phyloP scores from a whole-genome alignment of 2,329 filamentous ascomycete species.

The Fonsecaea multimorphosa region DNA sequence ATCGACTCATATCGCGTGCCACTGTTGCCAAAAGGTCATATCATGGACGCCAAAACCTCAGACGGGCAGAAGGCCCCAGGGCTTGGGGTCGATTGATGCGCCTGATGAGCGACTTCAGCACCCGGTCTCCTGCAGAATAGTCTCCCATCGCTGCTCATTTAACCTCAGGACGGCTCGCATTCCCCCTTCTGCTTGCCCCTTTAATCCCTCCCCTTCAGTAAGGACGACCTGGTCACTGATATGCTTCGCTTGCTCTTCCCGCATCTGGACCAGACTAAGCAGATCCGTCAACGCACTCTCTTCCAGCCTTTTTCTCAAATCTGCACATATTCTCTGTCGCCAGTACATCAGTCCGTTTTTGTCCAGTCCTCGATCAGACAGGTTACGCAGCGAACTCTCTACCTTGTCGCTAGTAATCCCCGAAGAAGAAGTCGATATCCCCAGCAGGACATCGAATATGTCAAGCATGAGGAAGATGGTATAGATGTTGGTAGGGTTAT shows the following conservation, averaged over 20 bases:
- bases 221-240: background rate
- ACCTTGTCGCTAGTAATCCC: slow-evolving; percentile 4
- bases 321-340: slow-evolving; percentile 18
- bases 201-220: background rate
- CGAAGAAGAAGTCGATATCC: slow-evolving; percentile 1
- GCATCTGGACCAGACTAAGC: slow-evolving; percentile 18
- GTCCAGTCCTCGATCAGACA: slow-evolving; percentile 17
- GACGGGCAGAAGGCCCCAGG: background rate
- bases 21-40: background rate
- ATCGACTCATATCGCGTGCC: background rate
- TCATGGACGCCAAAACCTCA: background rate
- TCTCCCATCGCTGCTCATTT: slow-evolving; percentile 16
- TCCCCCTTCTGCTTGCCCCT: slow-evolving; percentile 14
- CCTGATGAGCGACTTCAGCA: slow-evolving; percentile 10
- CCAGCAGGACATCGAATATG: slow-evolving; percentile 21
- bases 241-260: slow-evolving; percentile 4
- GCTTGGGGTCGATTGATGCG: background rate
- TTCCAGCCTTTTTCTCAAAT: slow-evolving; percentile 22
- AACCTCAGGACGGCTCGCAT: slow-evolving; percentile 22
- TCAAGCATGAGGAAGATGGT: slow-evolving; percentile 28
- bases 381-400: slow-evolving; percentile 4
- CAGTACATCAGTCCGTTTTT: slow-evolving; percentile 17
- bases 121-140: slow-evolving; percentile 20
- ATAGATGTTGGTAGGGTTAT: slow-evolving; percentile 26
- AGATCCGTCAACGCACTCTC: slow-evolving; percentile 21